Evolutionary conservation across 2,329 filamentous ascomycete species (phyloP).

Genomic region (Penicillium occitanis): DNA sequence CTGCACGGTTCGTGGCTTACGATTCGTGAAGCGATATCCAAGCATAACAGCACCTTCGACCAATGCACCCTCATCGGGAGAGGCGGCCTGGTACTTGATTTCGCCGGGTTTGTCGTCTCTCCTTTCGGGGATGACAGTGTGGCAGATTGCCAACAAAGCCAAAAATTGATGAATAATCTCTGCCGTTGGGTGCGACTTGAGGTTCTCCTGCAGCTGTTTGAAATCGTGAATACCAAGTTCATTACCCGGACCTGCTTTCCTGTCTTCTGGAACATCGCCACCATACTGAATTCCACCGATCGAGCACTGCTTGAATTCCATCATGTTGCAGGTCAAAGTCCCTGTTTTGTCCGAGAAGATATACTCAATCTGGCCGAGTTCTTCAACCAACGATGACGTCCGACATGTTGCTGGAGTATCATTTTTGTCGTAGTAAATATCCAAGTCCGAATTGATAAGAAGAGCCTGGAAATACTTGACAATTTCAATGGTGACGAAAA

Average conservation of each 20-base stretch:
- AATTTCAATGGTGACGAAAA: constrained; percentile 95
- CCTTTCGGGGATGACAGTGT: constrained; percentile 94
- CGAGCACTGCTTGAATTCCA: constrained; percentile 96
- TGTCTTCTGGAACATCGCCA: constrained; percentile 87
- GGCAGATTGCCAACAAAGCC: constrained; percentile 81
- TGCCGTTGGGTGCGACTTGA: constrained; percentile 59
- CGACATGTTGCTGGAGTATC: constrained; percentile 95
- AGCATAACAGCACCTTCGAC: constrained; percentile 84
- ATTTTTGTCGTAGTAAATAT: constrained; percentile 95
- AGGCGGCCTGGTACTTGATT: constrained; percentile 98
- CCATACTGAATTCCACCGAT: constrained; percentile 94
- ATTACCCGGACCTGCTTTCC: constrained; percentile 67
- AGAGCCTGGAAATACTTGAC: constrained; percentile 99
- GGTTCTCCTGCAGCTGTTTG: constrained; percentile 69
- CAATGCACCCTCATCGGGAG: constrained; percentile 93
- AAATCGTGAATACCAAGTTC: constrained; percentile 84
- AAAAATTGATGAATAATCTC: constrained; percentile 80
- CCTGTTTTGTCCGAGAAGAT: constrained; percentile 99
- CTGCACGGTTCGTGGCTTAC: constrained; percentile 84
- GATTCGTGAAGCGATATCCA: constrained; percentile 85
- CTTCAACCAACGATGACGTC: constrained; percentile 94
- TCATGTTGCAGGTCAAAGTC: constrained; percentile 95
- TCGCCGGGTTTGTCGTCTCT: constrained; percentile 71
- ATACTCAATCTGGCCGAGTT: constrained; percentile 96
- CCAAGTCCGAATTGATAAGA: constrained; percentile 93